These are phyloP conservation scores for Mallotus repandus DNA, from an alignment of 441 rosid genomes.

Conservation along the genomic window DNA sequence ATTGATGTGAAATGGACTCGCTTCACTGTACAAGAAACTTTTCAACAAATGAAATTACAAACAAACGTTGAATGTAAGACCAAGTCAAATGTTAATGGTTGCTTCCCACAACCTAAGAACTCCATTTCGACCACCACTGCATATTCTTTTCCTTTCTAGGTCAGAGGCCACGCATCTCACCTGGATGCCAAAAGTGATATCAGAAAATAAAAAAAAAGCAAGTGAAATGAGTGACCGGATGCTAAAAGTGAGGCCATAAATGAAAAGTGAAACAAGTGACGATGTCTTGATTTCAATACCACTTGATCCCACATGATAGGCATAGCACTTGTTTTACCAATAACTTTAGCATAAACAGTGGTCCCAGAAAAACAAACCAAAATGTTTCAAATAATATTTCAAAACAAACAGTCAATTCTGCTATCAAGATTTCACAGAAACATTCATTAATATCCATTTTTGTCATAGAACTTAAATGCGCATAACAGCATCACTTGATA, in stretches of 20 bases:
- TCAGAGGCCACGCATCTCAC: slow-evolving; percentile 93
- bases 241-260: no score
- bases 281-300: no score
- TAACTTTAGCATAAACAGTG: no score
- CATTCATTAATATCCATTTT: background rate
- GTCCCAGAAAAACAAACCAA: no score
- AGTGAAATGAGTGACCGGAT: background rate
- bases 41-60: background rate
- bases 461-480: background rate
- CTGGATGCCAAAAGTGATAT: slow-evolving; percentile 34
- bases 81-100: slow-evolving; percentile 72
- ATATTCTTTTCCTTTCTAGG: slow-evolving; percentile 96
- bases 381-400: background rate
- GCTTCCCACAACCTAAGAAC: slow-evolving; percentile 98
- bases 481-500: background rate
- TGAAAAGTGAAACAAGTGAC: no score
- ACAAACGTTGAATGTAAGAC: background rate
- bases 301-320: no score
- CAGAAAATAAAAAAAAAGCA: background rate
- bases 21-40: background rate
- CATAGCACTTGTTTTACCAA: background rate
- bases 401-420: background rate
- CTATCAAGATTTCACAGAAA: background rate
- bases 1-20: background rate
- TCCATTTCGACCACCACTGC: slow-evolving; percentile 98